A percentile compares a stretch with the other conserved stretches of the same genome.
Evolutionary conservation across 2,329 filamentous ascomycete species (phyloP).

Genomic region (Periconia macrospinosa): DNA sequence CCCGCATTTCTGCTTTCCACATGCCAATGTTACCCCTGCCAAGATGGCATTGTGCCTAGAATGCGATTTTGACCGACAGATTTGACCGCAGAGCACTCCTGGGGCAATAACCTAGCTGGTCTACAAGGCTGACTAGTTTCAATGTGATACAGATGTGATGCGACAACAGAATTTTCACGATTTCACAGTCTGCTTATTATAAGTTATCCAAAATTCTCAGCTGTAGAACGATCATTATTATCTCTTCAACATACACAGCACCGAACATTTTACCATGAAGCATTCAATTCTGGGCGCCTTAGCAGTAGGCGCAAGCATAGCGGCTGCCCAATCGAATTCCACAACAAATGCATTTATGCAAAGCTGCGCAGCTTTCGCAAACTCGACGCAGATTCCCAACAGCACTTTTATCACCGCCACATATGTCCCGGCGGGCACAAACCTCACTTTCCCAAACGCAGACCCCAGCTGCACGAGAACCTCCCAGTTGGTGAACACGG

Average conservation of each 20-base stretch:
- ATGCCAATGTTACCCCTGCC: background rate
- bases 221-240: background rate
- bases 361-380: conserved; percentile 31
- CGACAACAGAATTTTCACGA: background rate
- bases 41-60: background rate
- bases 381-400: conserved; percentile 33
- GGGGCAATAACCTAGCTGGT: background rate
- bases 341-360: conserved; percentile 1
- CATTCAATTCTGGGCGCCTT: background rate
- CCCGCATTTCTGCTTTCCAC: background rate
- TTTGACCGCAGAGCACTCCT: background rate
- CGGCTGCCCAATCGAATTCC: background rate
- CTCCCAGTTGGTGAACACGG: conserved; percentile 33
- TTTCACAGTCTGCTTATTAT: background rate
- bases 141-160: background rate
- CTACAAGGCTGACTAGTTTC: background rate
- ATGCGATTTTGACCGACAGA: background rate
- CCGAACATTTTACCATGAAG: background rate
- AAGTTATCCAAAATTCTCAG: background rate
- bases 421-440: conserved; percentile 45
- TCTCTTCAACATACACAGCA: background rate
- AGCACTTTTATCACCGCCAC: conserved; percentile 43
- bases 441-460: conserved; percentile 42
- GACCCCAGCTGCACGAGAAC: conserved; percentile 43
- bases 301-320: background rate